These are phyloP conservation scores for Fusarium sp. DNA, from an alignment of 2,329 filamentous ascomycete species.

Conservation along the genomic window DNA sequence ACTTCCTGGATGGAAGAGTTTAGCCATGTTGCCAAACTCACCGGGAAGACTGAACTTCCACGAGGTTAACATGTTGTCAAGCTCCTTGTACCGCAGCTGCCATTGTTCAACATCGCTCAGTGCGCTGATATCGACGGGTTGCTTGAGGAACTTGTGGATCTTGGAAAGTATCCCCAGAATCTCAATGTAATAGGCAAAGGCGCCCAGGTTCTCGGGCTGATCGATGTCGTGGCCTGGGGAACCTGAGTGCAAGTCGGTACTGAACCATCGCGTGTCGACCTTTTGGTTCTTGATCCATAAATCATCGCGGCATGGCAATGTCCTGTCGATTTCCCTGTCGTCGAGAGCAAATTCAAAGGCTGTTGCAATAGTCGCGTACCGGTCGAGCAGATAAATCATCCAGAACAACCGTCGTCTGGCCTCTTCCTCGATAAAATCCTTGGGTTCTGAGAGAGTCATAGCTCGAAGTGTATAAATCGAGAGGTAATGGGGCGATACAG, in stretches of 20 bases:
- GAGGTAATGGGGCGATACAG: conserved; percentile 79
- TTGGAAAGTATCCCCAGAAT: conserved; percentile 87
- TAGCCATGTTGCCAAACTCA: conserved; percentile 86
- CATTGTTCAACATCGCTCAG: conserved; percentile 87
- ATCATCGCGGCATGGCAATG: conserved; percentile 87
- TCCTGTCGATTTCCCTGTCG: conserved; percentile 89
- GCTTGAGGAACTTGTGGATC: conserved; percentile 89
- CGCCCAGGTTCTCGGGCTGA: conserved; percentile 82
- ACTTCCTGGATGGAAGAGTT: conserved; percentile 76
- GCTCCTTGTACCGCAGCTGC: conserved; percentile 86
- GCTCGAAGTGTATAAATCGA: conserved; percentile 91
- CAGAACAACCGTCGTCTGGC: conserved; percentile 86
- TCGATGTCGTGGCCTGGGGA: conserved; percentile 71
- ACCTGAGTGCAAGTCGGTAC: conserved; percentile 58
- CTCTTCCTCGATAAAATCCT: conserved; percentile 90
- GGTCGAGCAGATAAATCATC: conserved; percentile 92
- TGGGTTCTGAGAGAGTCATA: conserved; percentile 84
- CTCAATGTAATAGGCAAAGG: conserved; percentile 91
- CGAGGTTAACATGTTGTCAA: conserved; percentile 80
- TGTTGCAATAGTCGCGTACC: conserved; percentile 90
- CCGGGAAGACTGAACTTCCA: conserved; percentile 87
- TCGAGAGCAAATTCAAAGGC: conserved; percentile 92
- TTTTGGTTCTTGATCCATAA: conserved; percentile 85
- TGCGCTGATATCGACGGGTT: conserved; percentile 87
- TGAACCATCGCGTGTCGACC: conserved; percentile 88